phyloP scores from a whole-genome alignment of 2,329 filamentous ascomycete species.

The Seiridium cupressi region DNA sequence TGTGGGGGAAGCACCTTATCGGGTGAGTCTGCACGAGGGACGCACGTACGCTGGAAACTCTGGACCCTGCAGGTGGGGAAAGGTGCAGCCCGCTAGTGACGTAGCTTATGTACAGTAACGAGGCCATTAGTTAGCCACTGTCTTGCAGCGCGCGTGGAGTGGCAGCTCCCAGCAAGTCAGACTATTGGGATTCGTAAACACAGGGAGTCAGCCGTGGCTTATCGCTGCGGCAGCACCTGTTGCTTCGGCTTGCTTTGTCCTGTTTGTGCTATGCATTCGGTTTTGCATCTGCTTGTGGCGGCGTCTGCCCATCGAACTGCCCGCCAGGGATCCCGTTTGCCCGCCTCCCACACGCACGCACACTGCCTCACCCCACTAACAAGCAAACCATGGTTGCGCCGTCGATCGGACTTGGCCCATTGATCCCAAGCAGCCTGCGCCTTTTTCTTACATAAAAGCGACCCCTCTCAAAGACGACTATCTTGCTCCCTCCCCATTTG shows the following conservation, averaged over 20 bases:
- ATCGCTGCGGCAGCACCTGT: background rate
- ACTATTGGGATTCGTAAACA: background rate
- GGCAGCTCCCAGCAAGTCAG: background rate
- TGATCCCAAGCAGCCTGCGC: background rate
- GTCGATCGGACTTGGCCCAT: conserved; percentile 1
- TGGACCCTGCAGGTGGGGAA: background rate
- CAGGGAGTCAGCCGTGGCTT: background rate
- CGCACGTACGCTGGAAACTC: background rate
- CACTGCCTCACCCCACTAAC: conserved; percentile 5
- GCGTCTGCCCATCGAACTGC: too few relatives aligned
- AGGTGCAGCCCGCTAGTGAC: background rate
- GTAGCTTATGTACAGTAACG: background rate
- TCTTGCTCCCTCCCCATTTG: background rate
- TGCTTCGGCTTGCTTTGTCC: background rate
- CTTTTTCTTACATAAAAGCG: conserved; percentile 7
- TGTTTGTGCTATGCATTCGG: background rate
- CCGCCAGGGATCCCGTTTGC: background rate
- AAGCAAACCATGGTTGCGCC: conserved; percentile 1
- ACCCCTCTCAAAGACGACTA: background rate
- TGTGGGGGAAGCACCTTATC: background rate
- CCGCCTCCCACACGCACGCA: background rate
- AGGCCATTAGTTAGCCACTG: background rate
- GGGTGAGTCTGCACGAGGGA: background rate
- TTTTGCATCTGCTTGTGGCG: too few relatives aligned
- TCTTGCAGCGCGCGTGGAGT: background rate